Percentiles rank a stretch among this genome's conserved stretches.
Conservation (phyloP, 306 rosid genomes). For the Delonix regia region DNA sequence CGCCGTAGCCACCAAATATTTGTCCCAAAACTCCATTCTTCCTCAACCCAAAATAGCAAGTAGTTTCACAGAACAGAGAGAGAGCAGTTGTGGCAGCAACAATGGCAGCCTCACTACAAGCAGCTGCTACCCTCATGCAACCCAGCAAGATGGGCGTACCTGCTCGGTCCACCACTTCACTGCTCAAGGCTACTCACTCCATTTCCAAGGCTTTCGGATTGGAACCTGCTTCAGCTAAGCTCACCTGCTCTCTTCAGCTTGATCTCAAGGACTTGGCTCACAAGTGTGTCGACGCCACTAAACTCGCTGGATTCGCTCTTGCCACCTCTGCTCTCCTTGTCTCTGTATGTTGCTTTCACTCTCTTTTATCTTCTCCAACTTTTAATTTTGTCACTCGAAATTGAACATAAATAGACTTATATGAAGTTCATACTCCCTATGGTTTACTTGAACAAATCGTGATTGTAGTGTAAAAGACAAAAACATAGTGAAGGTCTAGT, state of each 20-base stretch:
- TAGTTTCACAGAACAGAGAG: not conserved
- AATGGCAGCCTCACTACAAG: conserved; percentile 97
- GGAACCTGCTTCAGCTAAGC: conserved; percentile 31
- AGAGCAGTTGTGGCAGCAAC: conserved; percentile 6
- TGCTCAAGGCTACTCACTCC: conserved; percentile 66
- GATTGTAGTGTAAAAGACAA: too few relatives aligned
- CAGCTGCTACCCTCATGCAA: conserved; percentile 92
- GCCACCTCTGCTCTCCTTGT: conserved; percentile 98
- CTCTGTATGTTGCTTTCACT: conserved; percentile 56
- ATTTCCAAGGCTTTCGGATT: conserved; percentile 50
- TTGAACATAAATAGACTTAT: too few relatives aligned
- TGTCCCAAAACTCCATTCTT: conserved; percentile 27
- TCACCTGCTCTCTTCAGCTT: conserved; percentile 45
- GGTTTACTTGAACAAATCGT: too few relatives aligned
- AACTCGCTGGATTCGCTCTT: conserved; percentile 94
- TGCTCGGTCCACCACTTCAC: conserved; percentile 39
- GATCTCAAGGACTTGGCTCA: conserved; percentile 69
- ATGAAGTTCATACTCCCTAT: not conserved
- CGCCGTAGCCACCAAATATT: conserved; percentile 52
- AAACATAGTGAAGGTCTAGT: too few relatives aligned
- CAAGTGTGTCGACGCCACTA: conserved; percentile 76
- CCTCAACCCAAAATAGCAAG: conserved; percentile 30
- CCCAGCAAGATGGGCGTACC: conserved; percentile 64
- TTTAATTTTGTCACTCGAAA: too few relatives aligned
- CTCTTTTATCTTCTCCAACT: not conserved